Evolutionary conservation across 257 asterid genomes (phyloP).

Genomic region (Ocimum tenuiflorum): DNA sequence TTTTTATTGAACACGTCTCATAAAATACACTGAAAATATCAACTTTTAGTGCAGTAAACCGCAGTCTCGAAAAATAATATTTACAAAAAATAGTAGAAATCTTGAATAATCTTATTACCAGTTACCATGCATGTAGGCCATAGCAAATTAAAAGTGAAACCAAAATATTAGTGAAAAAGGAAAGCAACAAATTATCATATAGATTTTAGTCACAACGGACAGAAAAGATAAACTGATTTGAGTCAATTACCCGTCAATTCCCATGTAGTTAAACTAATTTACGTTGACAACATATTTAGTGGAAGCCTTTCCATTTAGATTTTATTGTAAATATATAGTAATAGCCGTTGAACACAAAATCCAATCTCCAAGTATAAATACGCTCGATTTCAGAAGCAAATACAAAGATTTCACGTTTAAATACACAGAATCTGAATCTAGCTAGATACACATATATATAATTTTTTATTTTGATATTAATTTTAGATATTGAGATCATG

Average conservation of each 20-base stretch:
- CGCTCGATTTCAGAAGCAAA: not conserved
- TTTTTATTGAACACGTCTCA: too few relatives aligned
- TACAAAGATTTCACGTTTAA: slow-evolving; percentile 1
- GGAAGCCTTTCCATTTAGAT: not conserved
- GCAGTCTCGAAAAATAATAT: too few relatives aligned
- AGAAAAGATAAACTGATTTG: not conserved
- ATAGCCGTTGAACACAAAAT: not conserved
- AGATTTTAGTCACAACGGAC: not conserved
- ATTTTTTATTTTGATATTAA: too few relatives aligned
- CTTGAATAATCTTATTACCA: not conserved
- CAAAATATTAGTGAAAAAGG: not conserved
- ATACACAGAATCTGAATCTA: slow-evolving; percentile 1
- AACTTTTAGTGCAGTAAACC: too few relatives aligned
- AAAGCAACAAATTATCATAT: not conserved
- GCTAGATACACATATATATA: too few relatives aligned
- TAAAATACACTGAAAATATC: too few relatives aligned
- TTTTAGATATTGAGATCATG: not conserved
- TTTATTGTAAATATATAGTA: not conserved
- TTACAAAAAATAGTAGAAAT: too few relatives aligned
- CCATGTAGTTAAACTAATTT: too few relatives aligned
- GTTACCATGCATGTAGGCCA: not conserved
- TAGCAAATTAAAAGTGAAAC: not conserved
- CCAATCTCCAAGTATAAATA: not conserved
- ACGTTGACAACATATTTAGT: not conserved
- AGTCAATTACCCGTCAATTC: not conserved